Percentiles rank a stretch among this genome's conserved stretches.
These are phyloP conservation scores for Pythium periplocum DNA, from an alignment of 352 stramenopile species.

Conservation along the genomic window DNA sequence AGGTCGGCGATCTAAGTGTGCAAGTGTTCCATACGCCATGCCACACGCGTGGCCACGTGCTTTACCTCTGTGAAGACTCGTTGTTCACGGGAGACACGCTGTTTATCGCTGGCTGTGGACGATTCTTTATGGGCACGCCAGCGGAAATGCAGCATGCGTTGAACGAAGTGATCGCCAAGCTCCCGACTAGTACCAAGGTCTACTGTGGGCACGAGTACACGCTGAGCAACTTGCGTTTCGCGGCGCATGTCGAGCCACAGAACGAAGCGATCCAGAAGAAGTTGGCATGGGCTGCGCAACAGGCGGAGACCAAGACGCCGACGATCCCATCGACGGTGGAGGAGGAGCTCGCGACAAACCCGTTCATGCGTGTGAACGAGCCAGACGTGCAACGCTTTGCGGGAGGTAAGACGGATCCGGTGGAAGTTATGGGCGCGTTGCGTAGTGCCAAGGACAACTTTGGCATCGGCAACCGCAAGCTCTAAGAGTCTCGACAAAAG, in stretches of 20 bases:
- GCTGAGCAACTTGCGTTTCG: slow-evolving; percentile 85
- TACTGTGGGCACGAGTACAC: slow-evolving; percentile 94
- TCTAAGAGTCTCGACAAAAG: slow-evolving; percentile 3
- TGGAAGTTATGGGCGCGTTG: slow-evolving; percentile 53
- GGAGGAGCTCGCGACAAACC: slow-evolving; percentile 70
- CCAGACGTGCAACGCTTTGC: slow-evolving; percentile 50
- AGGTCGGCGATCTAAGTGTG: slow-evolving; percentile 53
- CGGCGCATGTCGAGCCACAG: slow-evolving; percentile 84
- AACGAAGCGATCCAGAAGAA: slow-evolving; percentile 73
- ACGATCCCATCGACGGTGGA: slow-evolving; percentile 88
- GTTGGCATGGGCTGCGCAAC: slow-evolving; percentile 40
- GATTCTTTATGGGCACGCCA: slow-evolving; percentile 78
- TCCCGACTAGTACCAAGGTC: slow-evolving; percentile 69
- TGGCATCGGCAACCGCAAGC: slow-evolving; percentile 40
- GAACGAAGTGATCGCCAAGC: slow-evolving; percentile 65
- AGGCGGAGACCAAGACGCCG: slow-evolving; percentile 34
- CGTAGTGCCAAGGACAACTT: slow-evolving; percentile 61
- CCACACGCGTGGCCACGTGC: slow-evolving; percentile 89
- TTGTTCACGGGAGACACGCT: slow-evolving; percentile 92
- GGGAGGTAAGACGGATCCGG: slow-evolving; percentile 25
- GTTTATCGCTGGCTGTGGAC: slow-evolving; percentile 87
- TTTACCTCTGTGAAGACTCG: slow-evolving; percentile 57
- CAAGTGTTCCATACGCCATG: slow-evolving; percentile 85
- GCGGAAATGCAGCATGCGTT: slow-evolving; percentile 84
- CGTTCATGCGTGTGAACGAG: slow-evolving; percentile 71